Conservation (phyloP, 371 early-diverging fungal species). For the Rhizopus sp. region DNA sequence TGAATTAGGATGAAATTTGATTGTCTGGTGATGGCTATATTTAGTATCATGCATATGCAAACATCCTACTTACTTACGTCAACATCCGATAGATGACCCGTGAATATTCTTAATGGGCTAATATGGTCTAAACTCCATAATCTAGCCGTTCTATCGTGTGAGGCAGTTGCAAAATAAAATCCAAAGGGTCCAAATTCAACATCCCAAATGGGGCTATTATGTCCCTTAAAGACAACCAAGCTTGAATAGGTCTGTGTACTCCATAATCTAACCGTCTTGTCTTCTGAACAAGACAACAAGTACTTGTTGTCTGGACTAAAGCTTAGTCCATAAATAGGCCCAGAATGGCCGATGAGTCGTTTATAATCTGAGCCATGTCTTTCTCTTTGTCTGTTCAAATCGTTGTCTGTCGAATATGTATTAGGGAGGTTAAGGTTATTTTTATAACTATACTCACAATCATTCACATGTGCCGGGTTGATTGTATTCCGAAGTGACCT, state of each 20-base stretch:
- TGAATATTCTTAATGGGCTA: constrained; percentile 96
- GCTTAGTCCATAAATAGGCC: constrained; percentile 92
- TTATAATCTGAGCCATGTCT: constrained; percentile 59
- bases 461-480: constrained; percentile 58
- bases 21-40: constrained; percentile 48
- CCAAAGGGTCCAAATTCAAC: constrained; percentile 90
- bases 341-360: constrained; percentile 94
- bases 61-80: constrained; percentile 66
- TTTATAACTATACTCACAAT: constrained; percentile 28
- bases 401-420: constrained; percentile 34
- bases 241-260: constrained; percentile 89
- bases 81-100: constrained; percentile 98
- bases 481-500: constrained; percentile 61
- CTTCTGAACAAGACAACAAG: constrained; percentile 94
- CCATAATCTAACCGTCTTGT: constrained; percentile 98
- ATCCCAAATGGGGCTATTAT: constrained; percentile 98
- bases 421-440: neutral
- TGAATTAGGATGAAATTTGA: constrained; percentile 98
- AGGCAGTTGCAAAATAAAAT: constrained; percentile 97
- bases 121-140: constrained; percentile 97
- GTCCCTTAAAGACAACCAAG: constrained; percentile 95
- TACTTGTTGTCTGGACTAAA: constrained; percentile 91
- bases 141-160: constrained; percentile 95
- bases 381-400: constrained; percentile 57
- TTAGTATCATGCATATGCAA: neutral